Evolutionary conservation across 2,329 filamentous ascomycete species (phyloP), one percentile per base, ranked within the genome.

Genomic region (Scleromitrula shiraiana): DNA sequence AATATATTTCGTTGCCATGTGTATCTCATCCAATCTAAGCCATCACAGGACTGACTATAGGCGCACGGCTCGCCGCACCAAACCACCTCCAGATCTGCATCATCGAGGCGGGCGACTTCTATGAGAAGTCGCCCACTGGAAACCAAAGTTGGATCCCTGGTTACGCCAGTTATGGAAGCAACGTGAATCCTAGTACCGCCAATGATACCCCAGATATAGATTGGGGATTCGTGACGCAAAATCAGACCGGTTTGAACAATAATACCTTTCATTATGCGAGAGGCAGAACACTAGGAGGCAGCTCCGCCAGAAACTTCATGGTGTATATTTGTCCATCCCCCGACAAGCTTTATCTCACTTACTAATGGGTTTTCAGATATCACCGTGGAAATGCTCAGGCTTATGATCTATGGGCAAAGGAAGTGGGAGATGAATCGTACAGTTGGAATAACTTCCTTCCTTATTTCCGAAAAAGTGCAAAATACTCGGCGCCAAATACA

Each of bases 251-350:
- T 10, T 19, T 46, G 15, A 32, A 46, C 23, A 37, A 37, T n/a
- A 44, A 37, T 12, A 35, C 30, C 12, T 37, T 59, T 30, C 50
- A 47, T 24, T 54, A 50, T 41, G 60, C 65, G 7, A 59, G 64
- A 19, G 66, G 66, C 7, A 62, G 63, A 38, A 51, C 57, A 2
- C 56, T 68, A 1, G 66, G 67, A 9, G 65, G 66, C 3, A 61
- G 54, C 10, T 60, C 54, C 19, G 65, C 57, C 0, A 67, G 68
- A 41, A 69, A 69, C 43, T 64, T 63, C 45, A 48, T 64, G 15
- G 62, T 64, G 35, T 53, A 49, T 19, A 19, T 12, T 9, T n/a
- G n/a, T n/a, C n/a, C n/a, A n/a, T n/a, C n/a, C n/a, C n/a, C n/a
- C n/a, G n/a, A n/a, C n/a, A 23, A 14, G 36, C n/a, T 30, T 4